Conservation (phyloP, 257 asterid species). For the Ehretia macrophylla region DNA sequence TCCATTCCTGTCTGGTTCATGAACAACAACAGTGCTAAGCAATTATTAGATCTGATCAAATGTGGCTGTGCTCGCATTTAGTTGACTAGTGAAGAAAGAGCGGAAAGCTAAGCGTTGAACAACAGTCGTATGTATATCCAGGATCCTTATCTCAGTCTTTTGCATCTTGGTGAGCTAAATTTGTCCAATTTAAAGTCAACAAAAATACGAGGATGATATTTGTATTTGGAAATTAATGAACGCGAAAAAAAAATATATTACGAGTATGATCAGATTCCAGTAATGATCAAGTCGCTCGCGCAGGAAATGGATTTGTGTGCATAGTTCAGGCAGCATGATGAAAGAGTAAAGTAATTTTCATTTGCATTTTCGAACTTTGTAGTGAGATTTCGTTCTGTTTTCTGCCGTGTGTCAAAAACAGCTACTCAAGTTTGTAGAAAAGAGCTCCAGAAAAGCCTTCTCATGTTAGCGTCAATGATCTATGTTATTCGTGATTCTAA, state of each 20-base stretch:
- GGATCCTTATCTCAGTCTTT: too few relatives aligned
- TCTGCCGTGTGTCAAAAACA: background rate
- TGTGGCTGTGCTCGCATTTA: background rate
- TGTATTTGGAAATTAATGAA: too few relatives aligned
- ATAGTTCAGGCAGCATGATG: too few relatives aligned
- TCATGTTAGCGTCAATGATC: background rate
- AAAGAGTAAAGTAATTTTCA: too few relatives aligned
- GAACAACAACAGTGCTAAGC: conserved; percentile 2
- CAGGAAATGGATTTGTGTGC: too few relatives aligned
- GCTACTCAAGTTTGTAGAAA: background rate
- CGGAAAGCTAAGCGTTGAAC: too few relatives aligned
- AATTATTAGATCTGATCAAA: background rate
- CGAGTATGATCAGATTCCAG: background rate
- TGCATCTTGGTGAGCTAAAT: too few relatives aligned
- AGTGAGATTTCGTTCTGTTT: background rate
- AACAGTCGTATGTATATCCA: too few relatives aligned
- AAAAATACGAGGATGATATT: too few relatives aligned
- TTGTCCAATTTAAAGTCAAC: too few relatives aligned
- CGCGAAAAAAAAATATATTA: too few relatives aligned
- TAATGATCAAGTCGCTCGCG: background rate
- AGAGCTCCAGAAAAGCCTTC: background rate
- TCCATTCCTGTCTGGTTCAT: conserved; percentile 70
- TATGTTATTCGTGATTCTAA: too few relatives aligned
- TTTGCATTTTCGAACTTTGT: background rate
- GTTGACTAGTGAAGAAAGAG: background rate